phyloP scores from a whole-genome alignment of 2,329 filamentous ascomycete genomes.

The Endoconidiophora laricicola region DNA sequence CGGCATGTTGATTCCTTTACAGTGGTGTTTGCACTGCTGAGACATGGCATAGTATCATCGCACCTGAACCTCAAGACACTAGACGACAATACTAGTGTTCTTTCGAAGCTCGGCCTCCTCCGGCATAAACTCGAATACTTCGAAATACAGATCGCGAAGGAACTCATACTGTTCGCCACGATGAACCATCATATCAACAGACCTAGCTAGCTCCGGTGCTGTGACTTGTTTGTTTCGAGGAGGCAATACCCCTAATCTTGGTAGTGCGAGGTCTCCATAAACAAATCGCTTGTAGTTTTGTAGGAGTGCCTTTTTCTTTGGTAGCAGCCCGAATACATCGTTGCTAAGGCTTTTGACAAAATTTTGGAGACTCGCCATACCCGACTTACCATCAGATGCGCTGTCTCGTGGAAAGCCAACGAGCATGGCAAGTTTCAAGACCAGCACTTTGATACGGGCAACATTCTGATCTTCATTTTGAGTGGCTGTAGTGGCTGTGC shows the following conservation, averaged over 20 bases:
- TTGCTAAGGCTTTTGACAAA: constrained; percentile 63
- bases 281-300: constrained; percentile 70
- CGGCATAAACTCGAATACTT: constrained; percentile 70
- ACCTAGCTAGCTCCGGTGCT: constrained; percentile 63
- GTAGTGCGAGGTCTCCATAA: constrained; percentile 47
- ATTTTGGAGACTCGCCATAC: constrained; percentile 42
- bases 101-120: constrained; percentile 60
- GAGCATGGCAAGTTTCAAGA: constrained; percentile 74
- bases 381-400: constrained; percentile 26
- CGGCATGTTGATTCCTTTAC: no score
- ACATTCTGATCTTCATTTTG: constrained; percentile 60
- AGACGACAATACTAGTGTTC: constrained; percentile 44
- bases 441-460: constrained; percentile 58
- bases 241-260: constrained; percentile 27
- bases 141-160: constrained; percentile 62
- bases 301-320: constrained; percentile 55
- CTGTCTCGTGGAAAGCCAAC: constrained; percentile 55
- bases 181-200: constrained; percentile 58
- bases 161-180: constrained; percentile 58
- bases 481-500: constrained; percentile 55
- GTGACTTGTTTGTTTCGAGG: constrained; percentile 39
- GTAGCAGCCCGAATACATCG: constrained; percentile 59
- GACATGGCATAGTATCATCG: no score
- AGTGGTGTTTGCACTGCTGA: no score
- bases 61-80: constrained; percentile 2